These are phyloP conservation scores for Microsporum ferrugineum DNA, from an alignment of 2,329 filamentous ascomycete species.

Conservation along the genomic window DNA sequence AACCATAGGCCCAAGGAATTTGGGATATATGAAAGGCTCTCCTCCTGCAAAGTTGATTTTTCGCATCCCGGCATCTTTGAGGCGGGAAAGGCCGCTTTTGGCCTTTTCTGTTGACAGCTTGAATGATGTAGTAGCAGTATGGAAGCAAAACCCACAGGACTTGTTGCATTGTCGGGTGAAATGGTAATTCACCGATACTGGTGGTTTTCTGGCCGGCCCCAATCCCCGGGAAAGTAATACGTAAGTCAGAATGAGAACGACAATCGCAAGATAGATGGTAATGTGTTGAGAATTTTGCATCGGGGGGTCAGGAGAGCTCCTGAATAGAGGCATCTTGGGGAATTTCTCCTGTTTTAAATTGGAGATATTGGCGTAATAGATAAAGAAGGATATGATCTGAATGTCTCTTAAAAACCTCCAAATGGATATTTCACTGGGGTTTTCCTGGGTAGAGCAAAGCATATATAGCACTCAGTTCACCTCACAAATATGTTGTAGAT, in stretches of 20 bases:
- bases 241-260: not conserved
- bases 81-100: constrained; percentile 36
- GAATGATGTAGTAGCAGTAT: constrained; percentile 42
- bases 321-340: not conserved
- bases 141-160: constrained; percentile 46
- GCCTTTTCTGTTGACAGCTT: constrained; percentile 33
- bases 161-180: constrained; percentile 41
- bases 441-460: not conserved
- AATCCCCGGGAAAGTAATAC: not conserved
- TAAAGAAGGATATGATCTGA: not conserved
- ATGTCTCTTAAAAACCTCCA: not conserved
- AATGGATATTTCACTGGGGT: not conserved
- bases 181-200: constrained; percentile 39
- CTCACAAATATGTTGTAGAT: not conserved
- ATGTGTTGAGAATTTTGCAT: not conserved
- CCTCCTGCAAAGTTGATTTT: constrained; percentile 48
- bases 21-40: constrained; percentile 43
- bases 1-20: constrained; percentile 34
- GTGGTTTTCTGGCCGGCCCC: not conserved
- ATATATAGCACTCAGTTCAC: not conserved
- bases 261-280: not conserved
- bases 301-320: not conserved
- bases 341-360: not conserved
- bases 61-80: constrained; percentile 42
- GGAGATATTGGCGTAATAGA: not conserved